Base-by-base conservation (phyloP, 139 green algal genomes). In the Medakamo hakoo region DNA sequence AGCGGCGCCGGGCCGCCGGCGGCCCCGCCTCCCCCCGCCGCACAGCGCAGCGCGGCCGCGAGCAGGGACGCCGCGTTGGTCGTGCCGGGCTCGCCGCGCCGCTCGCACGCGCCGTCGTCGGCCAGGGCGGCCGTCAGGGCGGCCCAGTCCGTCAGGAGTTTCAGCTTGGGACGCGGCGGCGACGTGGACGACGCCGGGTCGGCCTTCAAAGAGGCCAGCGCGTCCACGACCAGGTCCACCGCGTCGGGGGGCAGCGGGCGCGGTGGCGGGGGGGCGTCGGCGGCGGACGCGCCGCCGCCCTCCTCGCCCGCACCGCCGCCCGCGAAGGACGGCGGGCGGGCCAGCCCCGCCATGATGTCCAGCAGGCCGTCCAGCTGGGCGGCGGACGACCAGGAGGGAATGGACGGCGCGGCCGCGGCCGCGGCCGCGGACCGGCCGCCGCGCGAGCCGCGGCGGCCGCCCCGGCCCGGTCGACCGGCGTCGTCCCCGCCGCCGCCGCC, bases 341-440 rank as follows among this genome's bases (percentile, higher is more conserved):
- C 65, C 27, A 79, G 64, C 52, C 76, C 63, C 21, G 70, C 31
- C 65, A 76, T 61, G 16, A 82, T 63, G 49, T 72, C 61, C 63
- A 82, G 75, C 56, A 84, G 62, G n/a, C 76, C 78, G 3, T 68
- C 71, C 62, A 84, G 68, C 65, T 80, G 72, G 63, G 66, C 26
- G 32, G 75, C 65, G 56, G 61, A 0, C n/a, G 5, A 1, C 23
- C 4, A 31, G 25, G n/a, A 52, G 31, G 49, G 52, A 52, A 49
- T 62, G 30, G n/a, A 21, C 14, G 31, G 57, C 25, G 57, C 28
- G 48, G 1, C 3, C 18, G n/a, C 58, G 26, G 49, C 49, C 19
- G 58, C 58, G 26, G 63, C 63, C 29, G 29, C 31, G 25, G 21
- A 27, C 48, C 29, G 22, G 49, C 40, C 27, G n/a, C 18, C 16